Evolutionary conservation across 495 filamentous ascomycete species (phyloP), one percentile per base, ranked within the genome.

Genomic region (Immersiella caudata): DNA sequence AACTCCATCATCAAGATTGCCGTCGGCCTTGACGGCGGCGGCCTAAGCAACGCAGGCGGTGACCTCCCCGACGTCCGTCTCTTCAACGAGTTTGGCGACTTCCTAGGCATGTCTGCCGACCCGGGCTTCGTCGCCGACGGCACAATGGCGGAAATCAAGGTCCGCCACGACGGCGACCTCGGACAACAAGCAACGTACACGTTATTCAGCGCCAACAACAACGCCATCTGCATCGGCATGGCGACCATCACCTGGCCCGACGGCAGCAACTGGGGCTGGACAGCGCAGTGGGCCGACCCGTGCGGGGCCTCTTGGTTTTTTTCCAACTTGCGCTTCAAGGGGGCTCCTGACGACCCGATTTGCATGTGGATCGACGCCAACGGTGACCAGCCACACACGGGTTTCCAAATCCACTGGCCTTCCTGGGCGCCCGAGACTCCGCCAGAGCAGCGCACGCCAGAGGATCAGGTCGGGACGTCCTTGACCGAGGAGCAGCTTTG

Each of bases 401-500:
- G 71, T 7, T 76, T 78, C 69, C 76, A 78, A 40, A 46, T 74
- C 7, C 76, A 76, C 71, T 75, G 71, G 71, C 73, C 71, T 14
- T 57, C 54, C 4, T 57, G 5, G 6, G 54, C 54, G 24, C 54
- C 54, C 11, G 21, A 24, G 5, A 57, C 11, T 12, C 5, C 5
- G 50, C 50, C 50, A 18, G 50, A 7, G 36, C 22, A 12, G 25
- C 16, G 71, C 71, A 11, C 66, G 72, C 61, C 57, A 60, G 24
- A 57, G 61, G 25, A 67, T 64, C 5, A 4, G 4, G n/a, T 6
- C 6, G 50, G 50, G 6, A 52, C 50, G 50, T 6, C 5, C 6
- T 18, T 52, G 50, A 52, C 50, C 50, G 50, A 6, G 5, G 50
- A 6, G 5, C 6, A 52, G 5, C 5, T 52, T 6, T 52, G 50